Evolutionary conservation across 371 early-diverging fungal species (phyloP).

Genomic region (Lichtheimia ramosa): DNA sequence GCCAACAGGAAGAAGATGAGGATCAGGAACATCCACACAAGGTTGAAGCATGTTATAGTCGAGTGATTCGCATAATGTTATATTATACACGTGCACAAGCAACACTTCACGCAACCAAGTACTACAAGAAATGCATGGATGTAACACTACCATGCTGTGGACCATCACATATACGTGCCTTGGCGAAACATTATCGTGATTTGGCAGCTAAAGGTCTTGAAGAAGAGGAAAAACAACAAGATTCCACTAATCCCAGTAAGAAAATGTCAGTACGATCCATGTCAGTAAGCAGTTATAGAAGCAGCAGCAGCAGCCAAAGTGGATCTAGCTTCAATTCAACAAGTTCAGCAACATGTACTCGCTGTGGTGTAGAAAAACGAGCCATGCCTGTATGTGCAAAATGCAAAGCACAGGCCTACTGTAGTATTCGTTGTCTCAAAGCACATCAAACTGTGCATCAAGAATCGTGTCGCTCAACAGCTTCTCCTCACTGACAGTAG

Average conservation of each 20-base stretch:
- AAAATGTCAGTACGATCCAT: neutral
- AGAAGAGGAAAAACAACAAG: neutral
- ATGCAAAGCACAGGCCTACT: conserved; percentile 22
- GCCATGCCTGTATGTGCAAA: conserved; percentile 28
- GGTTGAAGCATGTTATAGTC: conserved; percentile 1
- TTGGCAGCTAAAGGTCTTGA: neutral
- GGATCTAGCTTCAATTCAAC: conserved; percentile 2
- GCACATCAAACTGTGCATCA: conserved; percentile 12
- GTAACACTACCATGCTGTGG: conserved; percentile 1
- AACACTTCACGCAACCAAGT: conserved; percentile 3
- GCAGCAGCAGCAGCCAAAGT: neutral
- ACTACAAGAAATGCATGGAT: conserved; percentile 7
- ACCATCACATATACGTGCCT: neutral
- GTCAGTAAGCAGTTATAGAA: conserved; percentile 1
- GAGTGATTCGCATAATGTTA: conserved; percentile 10
- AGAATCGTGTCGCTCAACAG: no score
- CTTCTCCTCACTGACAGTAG: no score
- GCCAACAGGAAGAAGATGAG: conserved; percentile 3
- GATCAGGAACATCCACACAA: neutral
- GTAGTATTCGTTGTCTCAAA: conserved; percentile 18
- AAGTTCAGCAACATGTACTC: conserved; percentile 5
- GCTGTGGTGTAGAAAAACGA: conserved; percentile 17
- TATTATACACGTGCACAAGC: conserved; percentile 6
- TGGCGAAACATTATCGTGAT: neutral
- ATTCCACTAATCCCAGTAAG: neutral